These are phyloP conservation scores for Gryganskiella cystojenkinii DNA, from an alignment of 192 early-diverging fungal genomes.

Conservation along the genomic window DNA sequence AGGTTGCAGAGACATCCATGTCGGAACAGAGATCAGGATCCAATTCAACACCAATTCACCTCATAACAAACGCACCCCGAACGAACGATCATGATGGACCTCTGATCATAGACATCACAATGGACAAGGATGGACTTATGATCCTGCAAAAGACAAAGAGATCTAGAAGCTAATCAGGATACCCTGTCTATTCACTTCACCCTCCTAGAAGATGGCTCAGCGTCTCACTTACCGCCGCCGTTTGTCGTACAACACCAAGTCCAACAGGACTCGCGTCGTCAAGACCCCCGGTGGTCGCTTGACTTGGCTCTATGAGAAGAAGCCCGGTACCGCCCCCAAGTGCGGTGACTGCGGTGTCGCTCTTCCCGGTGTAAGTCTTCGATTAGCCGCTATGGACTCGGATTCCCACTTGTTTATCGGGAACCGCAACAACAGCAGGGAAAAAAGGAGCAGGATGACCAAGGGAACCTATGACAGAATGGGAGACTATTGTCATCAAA, in stretches of 20 bases:
- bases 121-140: background rate
- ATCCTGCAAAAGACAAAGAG: background rate
- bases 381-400: too few species aligned
- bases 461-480: too few species aligned
- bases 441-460: too few species aligned
- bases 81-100: too few species aligned
- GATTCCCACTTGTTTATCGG: too few species aligned
- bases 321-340: slow-evolving; percentile 90
- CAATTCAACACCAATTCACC: too few species aligned
- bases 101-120: too few species aligned
- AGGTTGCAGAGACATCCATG: too few species aligned
- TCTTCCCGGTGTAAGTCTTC: slow-evolving; percentile 87
- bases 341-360: slow-evolving; percentile 97
- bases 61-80: too few species aligned
- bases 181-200: background rate
- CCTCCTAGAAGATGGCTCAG: slow-evolving; percentile 80
- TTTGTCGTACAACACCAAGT: slow-evolving; percentile 93
- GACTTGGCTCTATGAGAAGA: slow-evolving; percentile 90
- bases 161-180: background rate
- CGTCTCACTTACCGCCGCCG: slow-evolving; percentile 88
- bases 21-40: too few species aligned
- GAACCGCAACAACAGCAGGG: too few species aligned
- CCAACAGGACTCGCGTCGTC: slow-evolving; percentile 85
- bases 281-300: slow-evolving; percentile 96
- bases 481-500: too few species aligned